Base-by-base conservation (phyloP, 140 eudicot species). In the Anethum foeniculum region DNA sequence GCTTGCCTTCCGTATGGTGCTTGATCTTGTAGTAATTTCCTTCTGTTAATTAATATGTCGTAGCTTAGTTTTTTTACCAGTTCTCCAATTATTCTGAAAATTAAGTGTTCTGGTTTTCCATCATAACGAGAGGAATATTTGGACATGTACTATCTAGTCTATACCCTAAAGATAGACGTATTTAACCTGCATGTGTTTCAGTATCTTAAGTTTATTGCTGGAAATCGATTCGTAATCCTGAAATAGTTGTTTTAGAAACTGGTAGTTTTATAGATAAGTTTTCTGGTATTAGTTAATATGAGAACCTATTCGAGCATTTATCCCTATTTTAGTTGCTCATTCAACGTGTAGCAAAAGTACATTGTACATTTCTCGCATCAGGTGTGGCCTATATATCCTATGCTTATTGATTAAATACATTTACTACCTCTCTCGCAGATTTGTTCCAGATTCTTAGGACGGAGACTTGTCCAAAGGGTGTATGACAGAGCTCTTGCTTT, bases 401-500 rank as follows among this genome's bases (percentile, higher is more conserved):
- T n/a, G 7, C 7, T 48, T 46, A 43, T 30, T 27, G 18, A 39
- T 72, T 43, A 14, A 18, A 19, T 25, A 41, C 36, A 44, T 44
- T 19, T 75, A 14, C 52, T 14, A 47, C 64, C n/a, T 46, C 41
- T 75, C 25, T 47, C 15, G 23, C 78, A 74, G 78, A 75, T 43
- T 44, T 62, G 78, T 21, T 43, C 78, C 56, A 74, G 78, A 74
- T 74, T 74, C 56, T 23, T 74, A 74, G 36, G 54, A 74, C 54
- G 58, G 38, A 44, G 9, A 44, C 39, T 74, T 74, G 56, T 74
- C 56, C 78, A 74, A 74, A 43, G 36, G 78, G 56, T 74, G 32
- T 74, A 74, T 25, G 78, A 74, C 78, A 41, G 78, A 41, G 78
- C 34, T 12, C 78, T 74, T 74, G 78, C 78, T 44, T 41, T 74